Conservation (phyloP, 2,329 filamentous ascomycete genomes). For the Fusarium xylarioides region DNA sequence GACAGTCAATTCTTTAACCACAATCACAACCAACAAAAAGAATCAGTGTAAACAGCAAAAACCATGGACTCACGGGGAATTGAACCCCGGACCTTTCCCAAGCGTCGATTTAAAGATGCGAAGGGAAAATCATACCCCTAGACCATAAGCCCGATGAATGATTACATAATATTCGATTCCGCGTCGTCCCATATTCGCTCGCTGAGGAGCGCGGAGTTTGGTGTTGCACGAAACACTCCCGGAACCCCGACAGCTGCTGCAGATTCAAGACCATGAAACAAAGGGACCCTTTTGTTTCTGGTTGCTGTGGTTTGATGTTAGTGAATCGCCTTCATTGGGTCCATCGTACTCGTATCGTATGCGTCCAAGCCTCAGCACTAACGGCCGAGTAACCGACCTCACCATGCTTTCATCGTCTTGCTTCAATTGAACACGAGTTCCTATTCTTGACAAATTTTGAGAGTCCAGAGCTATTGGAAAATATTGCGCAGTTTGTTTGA, state of each 20-base stretch:
- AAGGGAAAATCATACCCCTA: constrained; percentile 32
- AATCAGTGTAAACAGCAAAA: accelerated
- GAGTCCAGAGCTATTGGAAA: background rate
- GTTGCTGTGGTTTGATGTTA: background rate
- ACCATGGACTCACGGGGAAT: constrained; percentile 26
- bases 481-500: background rate
- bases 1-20: background rate
- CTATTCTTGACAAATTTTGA: background rate
- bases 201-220: background rate
- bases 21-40: background rate
- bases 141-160: constrained; percentile 25
- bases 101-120: too few species aligned
- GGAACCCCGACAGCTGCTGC: background rate
- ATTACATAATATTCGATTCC: background rate
- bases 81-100: constrained; percentile 31
- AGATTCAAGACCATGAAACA: background rate
- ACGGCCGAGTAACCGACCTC: background rate
- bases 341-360: background rate
- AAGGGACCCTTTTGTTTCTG: background rate
- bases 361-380: background rate
- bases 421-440: background rate
- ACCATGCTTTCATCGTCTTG: too few species aligned
- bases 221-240: background rate
- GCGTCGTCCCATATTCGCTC: background rate
- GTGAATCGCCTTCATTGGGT: background rate